Base-by-base conservation (phyloP, 1,284 basidiomycete genomes). In the Vanrija sp. region DNA sequence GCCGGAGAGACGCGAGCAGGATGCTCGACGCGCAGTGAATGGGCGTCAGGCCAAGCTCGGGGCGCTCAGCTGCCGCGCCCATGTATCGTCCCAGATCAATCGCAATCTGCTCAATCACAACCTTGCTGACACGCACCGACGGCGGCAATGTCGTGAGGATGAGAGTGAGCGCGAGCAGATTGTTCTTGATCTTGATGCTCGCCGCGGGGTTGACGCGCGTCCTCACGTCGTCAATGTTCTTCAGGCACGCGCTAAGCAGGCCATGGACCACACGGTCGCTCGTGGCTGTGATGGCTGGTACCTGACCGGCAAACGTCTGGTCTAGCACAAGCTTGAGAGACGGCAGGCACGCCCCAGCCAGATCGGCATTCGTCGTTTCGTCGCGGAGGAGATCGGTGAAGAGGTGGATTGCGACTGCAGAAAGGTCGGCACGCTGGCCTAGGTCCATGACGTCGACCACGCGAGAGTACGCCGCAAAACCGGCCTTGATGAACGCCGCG, bases 141-240 rank as follows among this genome's bases (percentile, higher is more conserved):
- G 83, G 63, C 1, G 91, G 88, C 2, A 93, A 77, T 14, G 87
- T 83, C 0, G 94, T 96, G 38, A 98, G 73, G 49, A 97, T 81
- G 7, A 98, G 81, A 3, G 91, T 91, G 0, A 86, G 81, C 0
- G 91, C 89, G 16, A 98, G 77, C 54, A 98, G 80, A 73, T 96
- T 97, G 71, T 87, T 90, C 75, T 91, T 94, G 72, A 89, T 82
- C 77, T 97, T 97, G 74, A 86, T 84, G 8, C 82, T 77, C 2
- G 88, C 88, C 10, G 88, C 84, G 0, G 80, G 65, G 4, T 93
- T 94, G 54, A 85, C 81, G 44, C 92, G 84, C 9, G 88, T 85
- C 51, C 91, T 93, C 85, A 96, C 90, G 59, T 88, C 90, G 63
- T 97, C 92, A 20, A 97, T 81, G 65, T 93, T 89, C 49, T 86